A percentile compares a stretch with the other conserved stretches of the same genome.
These are phyloP conservation scores for Diaporthe longicolla DNA, from an alignment of 2,329 filamentous ascomycete genomes.

Conservation along the genomic window DNA sequence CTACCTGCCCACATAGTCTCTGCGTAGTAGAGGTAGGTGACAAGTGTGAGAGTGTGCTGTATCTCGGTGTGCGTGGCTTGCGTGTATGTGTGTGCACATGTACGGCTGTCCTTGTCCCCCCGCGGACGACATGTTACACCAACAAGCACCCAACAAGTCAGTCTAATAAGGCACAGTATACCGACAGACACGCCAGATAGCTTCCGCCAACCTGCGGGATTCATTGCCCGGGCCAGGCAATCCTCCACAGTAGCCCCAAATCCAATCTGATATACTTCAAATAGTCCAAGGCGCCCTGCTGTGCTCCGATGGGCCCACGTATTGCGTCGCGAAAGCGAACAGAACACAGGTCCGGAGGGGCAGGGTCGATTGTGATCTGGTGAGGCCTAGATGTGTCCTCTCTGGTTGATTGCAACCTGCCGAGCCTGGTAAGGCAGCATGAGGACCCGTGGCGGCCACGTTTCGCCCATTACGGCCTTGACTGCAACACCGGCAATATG, in stretches of 20 bases:
- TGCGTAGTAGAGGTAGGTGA: background rate
- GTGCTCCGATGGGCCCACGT: background rate
- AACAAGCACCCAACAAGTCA: background rate
- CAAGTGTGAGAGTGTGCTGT: background rate
- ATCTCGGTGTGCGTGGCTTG: background rate
- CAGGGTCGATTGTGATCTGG: background rate
- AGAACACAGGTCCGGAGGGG: background rate
- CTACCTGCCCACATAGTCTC: background rate
- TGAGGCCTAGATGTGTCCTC: conserved; percentile 12
- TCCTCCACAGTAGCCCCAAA: conserved; percentile 1
- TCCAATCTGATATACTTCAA: conserved; percentile 31
- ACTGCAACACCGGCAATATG: conserved; percentile 17
- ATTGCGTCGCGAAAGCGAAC: too few species aligned
- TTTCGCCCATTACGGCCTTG: background rate
- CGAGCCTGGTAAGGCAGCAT: conserved; percentile 14
- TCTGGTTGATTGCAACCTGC: conserved; percentile 12
- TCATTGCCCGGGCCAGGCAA: background rate
- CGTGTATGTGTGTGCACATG: background rate
- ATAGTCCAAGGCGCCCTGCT: background rate
- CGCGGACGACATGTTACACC: conserved; percentile 7
- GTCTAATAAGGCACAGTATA: background rate
- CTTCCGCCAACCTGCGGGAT: background rate
- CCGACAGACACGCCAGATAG: background rate
- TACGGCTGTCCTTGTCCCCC: background rate
- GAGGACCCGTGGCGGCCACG: conserved; percentile 2